Conservation (phyloP, 169 alveolate genomes). For the Plasmodium yoelii region DNA sequence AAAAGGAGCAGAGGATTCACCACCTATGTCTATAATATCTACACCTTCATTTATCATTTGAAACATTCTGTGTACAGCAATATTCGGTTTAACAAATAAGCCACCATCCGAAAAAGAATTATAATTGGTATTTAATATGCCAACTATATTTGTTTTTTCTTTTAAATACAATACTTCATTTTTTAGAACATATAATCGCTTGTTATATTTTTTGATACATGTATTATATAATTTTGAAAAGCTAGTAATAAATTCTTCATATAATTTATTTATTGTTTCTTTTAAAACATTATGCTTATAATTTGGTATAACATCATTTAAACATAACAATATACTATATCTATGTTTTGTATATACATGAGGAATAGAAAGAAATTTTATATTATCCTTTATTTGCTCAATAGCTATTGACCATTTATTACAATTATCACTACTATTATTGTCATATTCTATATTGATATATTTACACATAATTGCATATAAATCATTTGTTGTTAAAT, state of each 20-base stretch:
- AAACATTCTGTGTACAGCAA: slow-evolving; percentile 54
- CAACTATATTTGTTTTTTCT: slow-evolving; percentile 62
- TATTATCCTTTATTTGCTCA: slow-evolving; percentile 14
- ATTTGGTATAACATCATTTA: slow-evolving; percentile 56
- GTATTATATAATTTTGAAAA: slow-evolving; percentile 16
- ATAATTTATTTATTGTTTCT: slow-evolving; percentile 12
- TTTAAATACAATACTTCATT: slow-evolving; percentile 32
- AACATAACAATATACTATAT: slow-evolving; percentile 56
- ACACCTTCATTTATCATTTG: slow-evolving; percentile 72
- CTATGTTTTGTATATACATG: slow-evolving; percentile 49
- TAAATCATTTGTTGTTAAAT: slow-evolving; percentile 9
- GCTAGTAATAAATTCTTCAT: slow-evolving; percentile 1
- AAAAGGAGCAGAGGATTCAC: slow-evolving; percentile 67
- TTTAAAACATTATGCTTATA: slow-evolving; percentile 28
- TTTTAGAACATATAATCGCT: slow-evolving; percentile 43
- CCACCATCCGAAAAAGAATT: slow-evolving; percentile 76
- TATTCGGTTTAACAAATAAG: slow-evolving; percentile 36
- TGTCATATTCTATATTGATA: slow-evolving; percentile 7
- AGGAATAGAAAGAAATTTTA: slow-evolving; percentile 44
- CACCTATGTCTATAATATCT: slow-evolving; percentile 59
- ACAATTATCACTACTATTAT: neutral
- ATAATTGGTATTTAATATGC: slow-evolving; percentile 57
- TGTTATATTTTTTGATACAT: slow-evolving; percentile 28
- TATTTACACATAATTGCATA: slow-evolving; percentile 18
- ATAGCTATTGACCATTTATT: neutral